Base-by-base conservation (phyloP, 2,329 filamentous ascomycete species). In the Delphinella strobiligena region DNA sequence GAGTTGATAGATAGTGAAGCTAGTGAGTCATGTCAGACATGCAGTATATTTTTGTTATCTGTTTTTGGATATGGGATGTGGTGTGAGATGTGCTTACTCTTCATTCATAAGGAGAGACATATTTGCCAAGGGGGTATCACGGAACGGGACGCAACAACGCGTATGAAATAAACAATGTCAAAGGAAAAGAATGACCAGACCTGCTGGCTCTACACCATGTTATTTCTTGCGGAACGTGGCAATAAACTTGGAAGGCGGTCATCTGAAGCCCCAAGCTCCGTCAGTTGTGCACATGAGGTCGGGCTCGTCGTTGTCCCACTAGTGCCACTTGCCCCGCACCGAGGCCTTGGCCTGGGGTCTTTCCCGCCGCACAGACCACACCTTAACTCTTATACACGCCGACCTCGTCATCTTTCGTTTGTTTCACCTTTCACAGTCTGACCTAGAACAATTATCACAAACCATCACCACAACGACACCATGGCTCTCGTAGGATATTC, bases 401-500 rank as follows among this genome's bases (percentile, higher is more conserved):
- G 5, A 8, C 15, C 31, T n/a, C 38, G 32, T 32, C 38, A 31
- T 24, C 3, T 27, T 19, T 19, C 33, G 11, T 32, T 14, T 24
- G 12, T 39, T 11, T 18, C 18, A 29, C 8, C 14, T 39, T 19
- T 16, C 37, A 3, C 4, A n/a, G n/a, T n/a, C n/a, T n/a, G n/a
- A n/a, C n/a, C n/a, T n/a, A n/a, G n/a, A n/a, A n/a, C n/a, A n/a
- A n/a, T n/a, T n/a, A n/a, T n/a, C n/a, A n/a, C n/a, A n/a, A n/a
- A n/a, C n/a, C n/a, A n/a, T n/a, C 22, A n/a, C 14, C 1, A 37
- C 2, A 31, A 1, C 49, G n/a, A n/a, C n/a, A n/a, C n/a, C 19
- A 91, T 91, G 83, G 79, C 74, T 11, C 68, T 93, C 19, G 84
- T 91, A 49, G 78, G 81, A 45, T 93, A 93, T 53, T 88, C 84